These are phyloP conservation scores for Pinguiococcus pyrenoidosus DNA, from an alignment of 108 stramenopile genomes.

Conservation along the genomic window DNA sequence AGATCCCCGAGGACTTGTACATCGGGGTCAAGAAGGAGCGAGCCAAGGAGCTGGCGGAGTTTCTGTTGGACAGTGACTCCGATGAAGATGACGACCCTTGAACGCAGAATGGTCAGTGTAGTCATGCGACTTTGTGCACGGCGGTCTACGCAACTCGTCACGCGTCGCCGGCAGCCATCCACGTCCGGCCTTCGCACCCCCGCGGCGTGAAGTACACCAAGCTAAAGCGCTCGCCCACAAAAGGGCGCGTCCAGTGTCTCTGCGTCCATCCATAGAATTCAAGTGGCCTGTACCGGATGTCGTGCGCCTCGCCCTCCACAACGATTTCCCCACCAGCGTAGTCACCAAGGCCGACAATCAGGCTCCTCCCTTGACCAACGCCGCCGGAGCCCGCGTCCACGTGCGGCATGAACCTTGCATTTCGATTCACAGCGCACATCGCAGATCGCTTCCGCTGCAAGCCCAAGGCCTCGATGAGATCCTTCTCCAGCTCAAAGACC, in stretches of 20 bases:
- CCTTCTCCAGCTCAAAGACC: slow-evolving; percentile 60
- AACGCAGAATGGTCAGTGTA: too few relatives aligned
- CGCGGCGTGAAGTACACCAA: slow-evolving; percentile 79
- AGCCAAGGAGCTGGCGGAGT: too few relatives aligned
- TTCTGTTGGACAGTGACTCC: too few relatives aligned
- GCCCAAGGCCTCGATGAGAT: slow-evolving; percentile 48
- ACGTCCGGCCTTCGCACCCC: slow-evolving; percentile 18
- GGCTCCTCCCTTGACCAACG: slow-evolving; percentile 58
- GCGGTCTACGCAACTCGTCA: too few relatives aligned
- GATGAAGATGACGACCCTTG: too few relatives aligned
- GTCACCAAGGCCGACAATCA: slow-evolving; percentile 78
- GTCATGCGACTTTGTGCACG: too few relatives aligned
- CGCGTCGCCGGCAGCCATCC: too few relatives aligned
- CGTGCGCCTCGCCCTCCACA: slow-evolving; percentile 51
- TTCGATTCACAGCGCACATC: slow-evolving; percentile 73
- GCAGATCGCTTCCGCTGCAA: slow-evolving; percentile 54
- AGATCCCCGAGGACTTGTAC: too few relatives aligned
- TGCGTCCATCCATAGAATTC: slow-evolving; percentile 83
- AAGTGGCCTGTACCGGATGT: slow-evolving; percentile 62
- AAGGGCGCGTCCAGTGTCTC: slow-evolving; percentile 69
- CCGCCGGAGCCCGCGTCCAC: slow-evolving; percentile 68
- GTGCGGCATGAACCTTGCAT: slow-evolving; percentile 79
- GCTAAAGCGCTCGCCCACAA: slow-evolving; percentile 65
- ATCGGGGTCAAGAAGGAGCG: too few relatives aligned
- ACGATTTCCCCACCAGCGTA: slow-evolving; percentile 61